Evolutionary conservation across 371 early-diverging fungal species (phyloP).

Genomic region (Mortierella sp.): DNA sequence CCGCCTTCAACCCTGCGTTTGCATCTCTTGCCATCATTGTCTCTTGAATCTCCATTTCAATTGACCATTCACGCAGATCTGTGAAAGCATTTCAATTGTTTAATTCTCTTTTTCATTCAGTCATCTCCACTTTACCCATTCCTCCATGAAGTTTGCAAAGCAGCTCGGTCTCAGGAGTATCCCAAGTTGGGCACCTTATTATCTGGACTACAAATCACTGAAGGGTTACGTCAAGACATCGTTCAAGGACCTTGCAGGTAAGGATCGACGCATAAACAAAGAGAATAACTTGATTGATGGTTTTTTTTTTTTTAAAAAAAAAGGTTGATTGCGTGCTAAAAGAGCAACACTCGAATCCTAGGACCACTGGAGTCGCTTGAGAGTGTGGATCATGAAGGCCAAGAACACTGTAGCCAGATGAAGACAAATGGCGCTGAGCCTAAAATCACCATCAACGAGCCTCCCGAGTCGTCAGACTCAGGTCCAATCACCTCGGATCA

Average conservation of each 20-base stretch:
- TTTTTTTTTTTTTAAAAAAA: background rate
- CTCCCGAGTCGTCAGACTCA: background rate
- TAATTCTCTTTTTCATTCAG: background rate
- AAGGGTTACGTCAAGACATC: conserved; percentile 61
- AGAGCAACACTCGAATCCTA: background rate
- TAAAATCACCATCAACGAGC: background rate
- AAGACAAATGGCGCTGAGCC: conserved; percentile 11
- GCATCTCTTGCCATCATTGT: too few species aligned
- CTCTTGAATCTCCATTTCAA: background rate
- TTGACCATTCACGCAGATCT: background rate
- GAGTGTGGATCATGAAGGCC: conserved; percentile 33
- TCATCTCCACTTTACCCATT: background rate
- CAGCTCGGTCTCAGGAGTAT: conserved; percentile 69
- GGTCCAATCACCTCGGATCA: conserved; percentile 1
- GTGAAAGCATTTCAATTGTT: background rate
- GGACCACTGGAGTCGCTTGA: conserved; percentile 39
- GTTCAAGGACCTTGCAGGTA: conserved; percentile 47
- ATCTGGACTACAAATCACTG: conserved; percentile 68
- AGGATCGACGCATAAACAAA: background rate
- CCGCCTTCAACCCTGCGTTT: too few species aligned
- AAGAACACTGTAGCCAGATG: background rate
- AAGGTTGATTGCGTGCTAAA: background rate
- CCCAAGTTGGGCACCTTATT: conserved; percentile 67
- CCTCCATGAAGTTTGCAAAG: conserved; percentile 71
- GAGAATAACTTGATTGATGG: background rate